These are phyloP conservation scores for Neurospora terricola DNA, from an alignment of 495 filamentous ascomycete genomes.

Conservation along the genomic window DNA sequence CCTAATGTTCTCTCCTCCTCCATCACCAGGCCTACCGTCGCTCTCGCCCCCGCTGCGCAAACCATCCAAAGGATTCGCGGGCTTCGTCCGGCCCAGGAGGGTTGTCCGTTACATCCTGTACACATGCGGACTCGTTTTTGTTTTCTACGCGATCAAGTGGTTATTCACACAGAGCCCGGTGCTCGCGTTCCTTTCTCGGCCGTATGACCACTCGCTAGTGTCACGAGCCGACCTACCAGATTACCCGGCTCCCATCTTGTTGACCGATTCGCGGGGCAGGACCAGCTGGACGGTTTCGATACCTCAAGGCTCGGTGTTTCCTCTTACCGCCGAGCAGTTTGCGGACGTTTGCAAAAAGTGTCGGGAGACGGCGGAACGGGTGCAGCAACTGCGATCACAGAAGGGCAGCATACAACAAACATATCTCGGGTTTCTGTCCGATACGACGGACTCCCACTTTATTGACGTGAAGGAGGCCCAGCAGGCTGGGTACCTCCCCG, in stretches of 20 bases:
- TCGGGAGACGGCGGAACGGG: constrained; percentile 40
- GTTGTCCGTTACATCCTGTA: constrained; percentile 37
- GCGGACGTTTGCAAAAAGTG: constrained; percentile 49
- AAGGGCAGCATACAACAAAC: constrained; percentile 26
- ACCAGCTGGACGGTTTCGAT: constrained; percentile 64
- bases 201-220: constrained; percentile 37
- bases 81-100: constrained; percentile 33
- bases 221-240: constrained; percentile 40
- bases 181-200: constrained; percentile 18
- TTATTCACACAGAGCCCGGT: constrained; percentile 13
- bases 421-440: constrained; percentile 44
- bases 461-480: constrained; percentile 58
- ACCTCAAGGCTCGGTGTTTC: constrained; percentile 46
- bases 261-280: constrained; percentile 45
- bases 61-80: constrained; percentile 23
- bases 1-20: constrained; percentile 51
- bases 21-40: constrained; percentile 54
- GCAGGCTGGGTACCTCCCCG: constrained; percentile 43
- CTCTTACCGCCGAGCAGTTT: constrained; percentile 49
- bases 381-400: constrained; percentile 35
- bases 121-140: constrained; percentile 26
- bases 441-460: constrained; percentile 50
- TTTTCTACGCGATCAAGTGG: constrained; percentile 24
- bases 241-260: constrained; percentile 47
- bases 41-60: constrained; percentile 53